phyloP scores from a whole-genome alignment of 495 filamentous ascomycete genomes.

The Ascobolus immersus region DNA sequence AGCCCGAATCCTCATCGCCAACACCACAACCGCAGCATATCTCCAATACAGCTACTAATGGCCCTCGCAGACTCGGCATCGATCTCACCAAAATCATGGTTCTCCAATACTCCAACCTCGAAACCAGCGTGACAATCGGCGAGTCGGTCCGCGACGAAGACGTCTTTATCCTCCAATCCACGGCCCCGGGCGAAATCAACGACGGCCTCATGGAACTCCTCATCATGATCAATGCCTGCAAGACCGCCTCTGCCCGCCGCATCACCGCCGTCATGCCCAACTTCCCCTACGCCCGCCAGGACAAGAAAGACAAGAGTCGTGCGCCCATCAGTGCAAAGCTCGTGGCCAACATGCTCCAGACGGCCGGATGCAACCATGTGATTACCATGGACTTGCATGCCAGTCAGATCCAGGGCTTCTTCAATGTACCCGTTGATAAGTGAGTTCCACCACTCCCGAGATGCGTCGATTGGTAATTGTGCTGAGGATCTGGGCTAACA shows the following conservation, averaged over 20 bases:
- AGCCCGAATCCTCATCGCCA: neutral
- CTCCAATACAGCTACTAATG: slow-evolving; percentile 3
- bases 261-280: slow-evolving; percentile 89
- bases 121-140: slow-evolving; percentile 88
- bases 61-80: slow-evolving; percentile 48
- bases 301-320: slow-evolving; percentile 94
- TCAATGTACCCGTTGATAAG: slow-evolving; percentile 79
- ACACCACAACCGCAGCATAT: neutral
- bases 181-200: slow-evolving; percentile 87
- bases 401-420: slow-evolving; percentile 73
- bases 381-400: slow-evolving; percentile 75
- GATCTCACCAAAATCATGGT: slow-evolving; percentile 82
- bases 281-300: slow-evolving; percentile 95
- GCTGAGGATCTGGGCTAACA: neutral
- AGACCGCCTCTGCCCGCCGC: slow-evolving; percentile 75
- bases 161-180: slow-evolving; percentile 94
- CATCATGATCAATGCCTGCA: slow-evolving; percentile 98
- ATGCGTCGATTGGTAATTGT: neutral
- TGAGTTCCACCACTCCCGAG: slow-evolving; percentile 7
- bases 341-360: slow-evolving; percentile 95
- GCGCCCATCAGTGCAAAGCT: slow-evolving; percentile 79
- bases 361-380: slow-evolving; percentile 65
- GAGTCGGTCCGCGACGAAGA: slow-evolving; percentile 94
- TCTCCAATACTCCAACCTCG: slow-evolving; percentile 91
- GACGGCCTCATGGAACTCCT: slow-evolving; percentile 96